phyloP scores from a whole-genome alignment of 768 basidiomycete species.

The Boletus tylopilopsis region DNA sequence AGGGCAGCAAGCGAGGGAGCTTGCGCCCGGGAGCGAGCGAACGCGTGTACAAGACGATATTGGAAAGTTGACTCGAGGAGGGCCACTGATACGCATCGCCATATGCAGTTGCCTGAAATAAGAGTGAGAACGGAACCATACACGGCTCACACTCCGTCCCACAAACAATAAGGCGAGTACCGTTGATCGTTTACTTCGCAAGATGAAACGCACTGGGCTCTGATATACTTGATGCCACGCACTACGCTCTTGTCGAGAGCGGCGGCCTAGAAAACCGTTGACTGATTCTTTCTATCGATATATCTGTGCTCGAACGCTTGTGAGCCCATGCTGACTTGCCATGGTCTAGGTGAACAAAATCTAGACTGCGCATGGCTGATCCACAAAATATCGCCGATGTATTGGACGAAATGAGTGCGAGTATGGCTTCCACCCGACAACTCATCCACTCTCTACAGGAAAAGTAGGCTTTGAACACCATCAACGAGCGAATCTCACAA shows the following conservation, averaged over 20 bases:
- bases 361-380: too few relatives aligned
- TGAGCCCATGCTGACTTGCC: constrained; percentile 12
- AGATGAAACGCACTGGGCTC: constrained; percentile 67
- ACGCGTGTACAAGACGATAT: constrained; percentile 9
- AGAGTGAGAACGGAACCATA: neutral
- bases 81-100: constrained; percentile 10
- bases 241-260: constrained; percentile 43
- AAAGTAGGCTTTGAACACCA: constrained; percentile 40
- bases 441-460: constrained; percentile 50
- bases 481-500: constrained; percentile 15
- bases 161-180: neutral
- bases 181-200: neutral
- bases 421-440: constrained; percentile 59
- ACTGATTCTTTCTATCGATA: constrained; percentile 37
- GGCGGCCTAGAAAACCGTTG: constrained; percentile 67
- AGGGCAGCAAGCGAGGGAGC: constrained; percentile 10
- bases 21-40: constrained; percentile 4
- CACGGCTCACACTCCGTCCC: too few relatives aligned
- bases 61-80: constrained; percentile 19
- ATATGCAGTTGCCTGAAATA: neutral
- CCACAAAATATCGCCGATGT: constrained; percentile 19
- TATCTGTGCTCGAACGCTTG: neutral
- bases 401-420: constrained; percentile 56
- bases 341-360: too few relatives aligned
- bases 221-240: constrained; percentile 50